phyloP scores from a whole-genome alignment of 768 basidiomycete genomes.

The Hericium erinaceus region DNA sequence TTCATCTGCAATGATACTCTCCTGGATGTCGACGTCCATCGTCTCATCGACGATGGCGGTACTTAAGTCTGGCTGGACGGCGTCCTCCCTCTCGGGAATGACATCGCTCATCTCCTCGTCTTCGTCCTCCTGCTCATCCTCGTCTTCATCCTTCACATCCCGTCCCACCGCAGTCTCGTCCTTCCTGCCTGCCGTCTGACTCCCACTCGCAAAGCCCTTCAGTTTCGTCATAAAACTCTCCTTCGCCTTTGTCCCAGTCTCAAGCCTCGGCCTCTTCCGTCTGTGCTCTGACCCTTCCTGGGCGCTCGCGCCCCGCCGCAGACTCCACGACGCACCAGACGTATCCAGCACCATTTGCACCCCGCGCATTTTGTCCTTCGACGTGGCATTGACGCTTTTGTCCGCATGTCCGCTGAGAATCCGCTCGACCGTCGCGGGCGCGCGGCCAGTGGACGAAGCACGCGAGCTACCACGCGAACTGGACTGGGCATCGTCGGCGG shows the following conservation, averaged over 20 bases:
- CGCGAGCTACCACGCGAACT: not conserved
- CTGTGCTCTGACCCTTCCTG: conserved; percentile 1
- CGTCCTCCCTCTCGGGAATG: not conserved
- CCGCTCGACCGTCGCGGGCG: conserved; percentile 10
- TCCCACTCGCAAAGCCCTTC: conserved; percentile 43
- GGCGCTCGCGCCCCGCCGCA: conserved; percentile 15
- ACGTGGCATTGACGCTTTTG: not conserved
- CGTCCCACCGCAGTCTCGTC: not conserved
- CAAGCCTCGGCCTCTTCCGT: not conserved
- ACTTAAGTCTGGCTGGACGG: not conserved
- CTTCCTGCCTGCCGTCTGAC: conserved; percentile 16
- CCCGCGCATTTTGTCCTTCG: conserved; percentile 17
- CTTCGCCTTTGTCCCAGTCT: not conserved
- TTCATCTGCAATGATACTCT: conserved; percentile 1
- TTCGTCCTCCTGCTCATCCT: conserved; percentile 14
- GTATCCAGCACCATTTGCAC: conserved; percentile 44
- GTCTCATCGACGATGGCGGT: conserved; percentile 9
- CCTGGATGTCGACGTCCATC: conserved; percentile 10
- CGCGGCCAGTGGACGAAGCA: conserved; percentile 3
- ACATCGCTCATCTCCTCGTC: conserved; percentile 10
- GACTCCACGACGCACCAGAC: conserved; percentile 40
- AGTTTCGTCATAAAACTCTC: conserved; percentile 26
- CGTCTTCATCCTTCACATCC: conserved; percentile 13
- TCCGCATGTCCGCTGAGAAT: conserved; percentile 5
- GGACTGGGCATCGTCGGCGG: no score